A percentile compares a stretch with the other conserved stretches of the same genome.
phyloP scores from a whole-genome alignment of 1,284 basidiomycete species.

The Takashimella koratensis region DNA sequence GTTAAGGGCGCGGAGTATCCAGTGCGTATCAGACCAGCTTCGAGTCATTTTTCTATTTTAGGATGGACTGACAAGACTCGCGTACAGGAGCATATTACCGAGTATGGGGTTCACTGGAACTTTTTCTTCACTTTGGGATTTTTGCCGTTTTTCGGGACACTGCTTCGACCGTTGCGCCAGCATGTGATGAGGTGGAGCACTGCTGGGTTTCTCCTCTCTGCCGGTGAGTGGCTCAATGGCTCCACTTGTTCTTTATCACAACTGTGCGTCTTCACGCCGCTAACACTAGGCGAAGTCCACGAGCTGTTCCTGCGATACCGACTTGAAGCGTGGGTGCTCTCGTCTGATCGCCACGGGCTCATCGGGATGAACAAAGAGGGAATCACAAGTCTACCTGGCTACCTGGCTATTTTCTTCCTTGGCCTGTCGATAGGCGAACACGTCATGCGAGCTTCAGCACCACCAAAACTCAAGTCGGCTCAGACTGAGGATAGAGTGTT shows the following conservation, averaged over 20 bases:
- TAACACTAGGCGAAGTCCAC: no score
- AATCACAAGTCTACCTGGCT: constrained; percentile 76
- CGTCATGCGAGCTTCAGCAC: constrained; percentile 63
- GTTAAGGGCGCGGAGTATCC: constrained; percentile 95
- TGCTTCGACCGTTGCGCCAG: constrained; percentile 63
- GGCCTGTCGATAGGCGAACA: constrained; percentile 79
- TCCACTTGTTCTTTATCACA: background rate
- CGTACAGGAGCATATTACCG: constrained; percentile 88
- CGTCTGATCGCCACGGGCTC: constrained; percentile 60
- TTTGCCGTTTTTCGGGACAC: constrained; percentile 69
- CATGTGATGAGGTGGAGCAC: constrained; percentile 58
- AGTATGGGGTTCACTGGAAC: constrained; percentile 98
- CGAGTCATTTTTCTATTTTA: constrained; percentile 2
- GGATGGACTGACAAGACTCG: no score
- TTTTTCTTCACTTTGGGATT: constrained; percentile 92
- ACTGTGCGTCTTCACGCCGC: no score
- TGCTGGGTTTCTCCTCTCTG: constrained; percentile 62
- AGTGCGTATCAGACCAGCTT: constrained; percentile 51
- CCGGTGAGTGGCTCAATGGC: constrained; percentile 61
- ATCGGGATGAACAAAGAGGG: constrained; percentile 91
- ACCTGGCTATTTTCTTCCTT: constrained; percentile 82
- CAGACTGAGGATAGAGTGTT: background rate
- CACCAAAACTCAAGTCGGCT: constrained; percentile 35
- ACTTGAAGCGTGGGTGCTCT: constrained; percentile 63
- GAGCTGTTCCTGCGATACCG: constrained; percentile 56